Base-by-base conservation (phyloP, 305 asterid genomes). In the Vinca major region DNA sequence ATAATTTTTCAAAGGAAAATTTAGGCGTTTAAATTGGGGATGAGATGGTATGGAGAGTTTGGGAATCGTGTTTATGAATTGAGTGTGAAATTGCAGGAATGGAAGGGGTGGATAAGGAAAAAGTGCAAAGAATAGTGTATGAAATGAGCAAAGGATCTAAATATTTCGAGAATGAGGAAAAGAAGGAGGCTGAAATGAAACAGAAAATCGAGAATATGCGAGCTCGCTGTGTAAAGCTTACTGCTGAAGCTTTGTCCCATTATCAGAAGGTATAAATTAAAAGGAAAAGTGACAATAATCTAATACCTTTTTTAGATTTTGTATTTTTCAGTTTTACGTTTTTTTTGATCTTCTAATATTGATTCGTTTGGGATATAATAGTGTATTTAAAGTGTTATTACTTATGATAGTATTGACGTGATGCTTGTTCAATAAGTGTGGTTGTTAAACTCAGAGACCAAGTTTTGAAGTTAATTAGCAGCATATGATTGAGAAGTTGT, bases 31-130 rank as follows among this genome's bases (percentile, higher is more conserved):
- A 47, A 17, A 47, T 10, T 47, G 17, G 72, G 65, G 44, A 26
- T 44, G 43, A 64, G 43, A 20, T 10, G 11, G 9, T 41, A 7
- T 45, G 49, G 12, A 41, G 8, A 7, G 45, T 41, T 45, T 45
- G 2, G 49, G 49, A 45, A 45, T 5, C 49, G 9, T 45, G 49
- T 45, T 45, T 45, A 45, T 45, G 49, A 8, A 10, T 14, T 48
- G 16, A 17, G 39, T 9, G 7, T 49, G 17, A 3, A 14, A 57
- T 72, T 74, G 62, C 74, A 90, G 97, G 98, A 60, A 92, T 92
- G 98, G 98, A 92, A 73, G 97, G 97, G 62, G 98, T 92, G 81
- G 97, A 92, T 81, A 88, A 88, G 95, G 97, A 92, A 57, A 92
- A 85, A 76, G 98, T 92, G 80, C 97, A 92, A 84, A 88, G 90